phyloP scores from a whole-genome alignment of 768 basidiomycete species.

The Leccinum broughii region DNA sequence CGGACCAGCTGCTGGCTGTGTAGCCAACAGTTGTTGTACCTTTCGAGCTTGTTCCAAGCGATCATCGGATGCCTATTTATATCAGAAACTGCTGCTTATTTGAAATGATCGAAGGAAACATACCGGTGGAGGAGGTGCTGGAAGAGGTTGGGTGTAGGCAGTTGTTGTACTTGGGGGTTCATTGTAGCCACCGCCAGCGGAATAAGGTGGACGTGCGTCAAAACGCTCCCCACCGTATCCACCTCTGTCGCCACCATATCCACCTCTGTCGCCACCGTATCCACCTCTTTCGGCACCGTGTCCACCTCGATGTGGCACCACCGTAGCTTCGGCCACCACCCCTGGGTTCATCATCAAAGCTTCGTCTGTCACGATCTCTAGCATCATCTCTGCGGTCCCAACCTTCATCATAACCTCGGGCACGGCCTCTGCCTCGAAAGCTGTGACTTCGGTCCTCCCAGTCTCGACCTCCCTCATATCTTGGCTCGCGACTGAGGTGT shows the following conservation, averaged over 20 bases:
- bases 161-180: constrained; percentile 25
- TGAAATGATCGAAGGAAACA: constrained; percentile 13
- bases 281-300: constrained; percentile 40
- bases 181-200: constrained; percentile 22
- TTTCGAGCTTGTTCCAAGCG: constrained; percentile 85
- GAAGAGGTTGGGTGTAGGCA: constrained; percentile 29
- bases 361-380: constrained; percentile 38
- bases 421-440: constrained; percentile 43
- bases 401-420: constrained; percentile 38
- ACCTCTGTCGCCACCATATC: constrained; percentile 43
- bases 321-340: constrained; percentile 39
- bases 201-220: constrained; percentile 41
- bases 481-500: constrained; percentile 29
- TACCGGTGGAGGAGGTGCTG: constrained; percentile 30
- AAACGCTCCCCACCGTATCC: constrained; percentile 48
- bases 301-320: constrained; percentile 40
- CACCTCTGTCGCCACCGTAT: constrained; percentile 42
- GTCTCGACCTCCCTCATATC: constrained; percentile 45
- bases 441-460: constrained; percentile 46
- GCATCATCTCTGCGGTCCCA: constrained; percentile 48
- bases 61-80: constrained; percentile 49
- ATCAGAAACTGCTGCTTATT: constrained; percentile 1
- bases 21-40: constrained; percentile 79
- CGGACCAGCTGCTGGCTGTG: constrained; percentile 35
- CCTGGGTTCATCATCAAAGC: constrained; percentile 39